Conservation (phyloP, 1,139 yeast genomes). For the Komagataea norvegica region DNA sequence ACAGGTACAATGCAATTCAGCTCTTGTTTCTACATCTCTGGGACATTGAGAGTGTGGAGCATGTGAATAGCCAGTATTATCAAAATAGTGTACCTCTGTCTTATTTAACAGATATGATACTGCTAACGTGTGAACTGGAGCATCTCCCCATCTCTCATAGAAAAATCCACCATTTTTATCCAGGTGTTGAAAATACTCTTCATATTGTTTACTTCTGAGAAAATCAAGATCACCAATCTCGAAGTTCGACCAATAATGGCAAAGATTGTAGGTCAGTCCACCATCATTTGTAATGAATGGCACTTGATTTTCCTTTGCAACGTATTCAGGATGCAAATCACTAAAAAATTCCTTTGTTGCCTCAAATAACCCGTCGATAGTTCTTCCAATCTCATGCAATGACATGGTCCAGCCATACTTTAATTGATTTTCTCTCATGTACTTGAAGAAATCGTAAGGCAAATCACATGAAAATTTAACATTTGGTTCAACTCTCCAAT, state of each 20-base stretch:
- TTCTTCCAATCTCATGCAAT: conserved; percentile 45
- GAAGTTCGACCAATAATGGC: conserved; percentile 63
- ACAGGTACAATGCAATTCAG: conserved; percentile 45
- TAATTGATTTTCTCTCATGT: conserved; percentile 45
- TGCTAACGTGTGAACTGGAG: conserved; percentile 58
- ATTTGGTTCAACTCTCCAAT: conserved; percentile 62
- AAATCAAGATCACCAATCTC: conserved; percentile 52
- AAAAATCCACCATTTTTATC: conserved; percentile 56
- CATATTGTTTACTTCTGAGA: conserved; percentile 45
- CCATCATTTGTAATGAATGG: conserved; percentile 46
- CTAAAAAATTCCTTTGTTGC: conserved; percentile 51
- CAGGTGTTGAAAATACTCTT: conserved; percentile 44
- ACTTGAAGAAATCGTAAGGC: conserved; percentile 47
- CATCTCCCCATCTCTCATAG: conserved; percentile 66
- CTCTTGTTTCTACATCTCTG: conserved; percentile 41
- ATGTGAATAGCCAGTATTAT: conserved; percentile 54
- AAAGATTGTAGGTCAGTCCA: conserved; percentile 47
- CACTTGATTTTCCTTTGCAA: conserved; percentile 40
- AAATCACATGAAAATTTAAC: conserved; percentile 51
- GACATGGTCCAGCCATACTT: conserved; percentile 54
- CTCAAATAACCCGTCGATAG: conserved; percentile 56
- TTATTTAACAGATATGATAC: conserved; percentile 45
- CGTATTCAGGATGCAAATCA: conserved; percentile 37
- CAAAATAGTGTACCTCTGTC: conserved; percentile 48
- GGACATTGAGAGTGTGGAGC: conserved; percentile 43